Evolutionary conservation across 345 rosid genomes (phyloP), one percentile per base, ranked within the genome.

Genomic region (Hibiscus mutabilis): DNA sequence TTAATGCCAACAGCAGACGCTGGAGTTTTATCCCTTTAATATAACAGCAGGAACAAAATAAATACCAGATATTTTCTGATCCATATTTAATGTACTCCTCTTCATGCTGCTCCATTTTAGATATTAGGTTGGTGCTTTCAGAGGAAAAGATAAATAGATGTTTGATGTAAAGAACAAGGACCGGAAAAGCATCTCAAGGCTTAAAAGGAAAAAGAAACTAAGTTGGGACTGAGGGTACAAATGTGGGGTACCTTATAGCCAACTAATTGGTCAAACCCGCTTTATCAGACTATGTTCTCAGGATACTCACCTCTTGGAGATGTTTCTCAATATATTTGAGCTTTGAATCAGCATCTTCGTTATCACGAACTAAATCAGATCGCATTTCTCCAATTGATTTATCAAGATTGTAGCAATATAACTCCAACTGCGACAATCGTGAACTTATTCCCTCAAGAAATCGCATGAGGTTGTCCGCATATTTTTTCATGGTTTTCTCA

Each of bases 371-470:
- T 77, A 89, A 78, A 52, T 92, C 97, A 14, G 90, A 78, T 76
- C 93, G 84, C 98, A 96, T 89, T 59, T 96, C 99, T 49, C 96
- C 98, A 21, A 96, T 88, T 0, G 96, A 86, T 83, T 92, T 96
- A 96, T 96, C 99, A 66, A 92, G 95, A 75, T 91, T 96, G 84
- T 92, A 92, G 80, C 96, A 96, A 71, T 87, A 87, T 14, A 92
- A 75, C 74, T 96, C 99, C 72, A 96, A 76, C 77, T 92, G 98
- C 1, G 98, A 92, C 72, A 96, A 81, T 44, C 99, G 90, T 1
- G 98, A 96, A 81, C 97, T 96, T 80, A 92, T 80, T 65, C 98
- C 98, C 82, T 92, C 98, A 9, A 96, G 98, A 81, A 91, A 92
- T 37, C 96, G 93, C 91, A 92, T 82, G 74, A 91, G 78, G 73